Evolutionary conservation across 768 basidiomycete genomes (phyloP).

Genomic region (Termitomyces sp.): DNA sequence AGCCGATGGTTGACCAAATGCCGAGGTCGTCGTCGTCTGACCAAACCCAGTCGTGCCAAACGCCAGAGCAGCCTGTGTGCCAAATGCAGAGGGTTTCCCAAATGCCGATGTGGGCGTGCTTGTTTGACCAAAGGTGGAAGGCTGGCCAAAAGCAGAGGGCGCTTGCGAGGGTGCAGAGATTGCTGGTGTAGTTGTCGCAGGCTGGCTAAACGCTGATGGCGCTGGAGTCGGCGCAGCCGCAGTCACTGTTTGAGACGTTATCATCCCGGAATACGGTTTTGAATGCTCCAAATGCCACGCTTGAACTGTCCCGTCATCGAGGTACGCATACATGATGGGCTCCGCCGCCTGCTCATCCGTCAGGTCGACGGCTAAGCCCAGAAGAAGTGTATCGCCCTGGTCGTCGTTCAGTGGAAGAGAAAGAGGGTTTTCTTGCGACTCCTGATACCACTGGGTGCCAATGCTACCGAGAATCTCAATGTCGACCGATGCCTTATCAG

Average conservation of each 20-base stretch:
- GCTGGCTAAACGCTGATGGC: conserved; percentile 21
- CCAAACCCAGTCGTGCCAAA: conserved; percentile 23
- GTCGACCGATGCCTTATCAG: conserved; percentile 45
- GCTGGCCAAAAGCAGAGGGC: conserved; percentile 22
- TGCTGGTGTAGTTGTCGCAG: conserved; percentile 10
- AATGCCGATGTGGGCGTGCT: conserved; percentile 24
- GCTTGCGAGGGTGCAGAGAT: neutral
- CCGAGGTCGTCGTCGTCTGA: conserved; percentile 7
- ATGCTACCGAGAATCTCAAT: conserved; percentile 44
- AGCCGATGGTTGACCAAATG: conserved; percentile 27
- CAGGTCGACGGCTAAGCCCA: conserved; percentile 66
- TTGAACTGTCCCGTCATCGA: conserved; percentile 75
- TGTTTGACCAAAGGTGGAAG: conserved; percentile 19
- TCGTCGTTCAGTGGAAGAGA: conserved; percentile 68
- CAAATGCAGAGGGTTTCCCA: conserved; percentile 26
- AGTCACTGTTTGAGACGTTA: conserved; percentile 20
- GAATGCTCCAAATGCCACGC: conserved; percentile 70
- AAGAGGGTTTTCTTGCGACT: conserved; percentile 51
- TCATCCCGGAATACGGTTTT: conserved; percentile 59
- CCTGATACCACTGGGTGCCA: conserved; percentile 46
- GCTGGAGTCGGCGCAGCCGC: conserved; percentile 9
- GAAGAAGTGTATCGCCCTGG: conserved; percentile 65
- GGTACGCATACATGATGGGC: conserved; percentile 72
- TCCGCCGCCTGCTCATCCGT: conserved; percentile 41
- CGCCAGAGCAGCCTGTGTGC: conserved; percentile 14